A percentile compares a stretch with the other conserved stretches of the same genome.
phyloP scores from a whole-genome alignment of 805 yeast species.

The Saccharomycopsis fodiens region DNA sequence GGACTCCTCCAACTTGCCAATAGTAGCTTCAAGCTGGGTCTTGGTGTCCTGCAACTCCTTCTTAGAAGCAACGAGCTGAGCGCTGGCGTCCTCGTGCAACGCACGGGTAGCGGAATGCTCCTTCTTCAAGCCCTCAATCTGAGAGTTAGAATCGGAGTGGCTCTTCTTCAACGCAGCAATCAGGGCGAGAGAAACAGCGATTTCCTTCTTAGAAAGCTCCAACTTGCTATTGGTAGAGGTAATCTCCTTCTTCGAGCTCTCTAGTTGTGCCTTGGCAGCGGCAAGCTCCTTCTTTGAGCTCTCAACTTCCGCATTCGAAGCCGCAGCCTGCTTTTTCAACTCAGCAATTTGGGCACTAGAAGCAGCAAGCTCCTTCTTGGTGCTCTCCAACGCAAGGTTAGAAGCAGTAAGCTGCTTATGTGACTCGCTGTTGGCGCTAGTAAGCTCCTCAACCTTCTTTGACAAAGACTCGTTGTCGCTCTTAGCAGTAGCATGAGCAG shows the following conservation, averaged over 20 bases:
- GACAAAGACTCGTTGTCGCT: not conserved
- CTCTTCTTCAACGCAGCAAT: no score
- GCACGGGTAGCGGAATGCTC: no score
- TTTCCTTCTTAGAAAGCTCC: not conserved
- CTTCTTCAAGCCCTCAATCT: no score
- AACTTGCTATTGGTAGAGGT: not conserved
- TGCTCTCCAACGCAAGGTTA: not conserved
- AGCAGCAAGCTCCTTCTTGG: not conserved
- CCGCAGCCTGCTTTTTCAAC: not conserved
- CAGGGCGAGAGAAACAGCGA: not conserved
- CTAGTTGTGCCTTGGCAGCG: not conserved
- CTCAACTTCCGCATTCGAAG: not conserved
- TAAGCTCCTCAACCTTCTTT: not conserved
- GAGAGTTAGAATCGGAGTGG: no score
- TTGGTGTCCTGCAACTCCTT: not conserved
- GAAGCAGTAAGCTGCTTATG: not conserved
- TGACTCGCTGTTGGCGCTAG: not conserved
- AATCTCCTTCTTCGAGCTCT: not conserved
- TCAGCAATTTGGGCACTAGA: not conserved
- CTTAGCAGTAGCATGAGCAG: not conserved
- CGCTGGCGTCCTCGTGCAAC: no score
- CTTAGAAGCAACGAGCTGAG: not conserved
- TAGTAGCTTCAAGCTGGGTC: not conserved
- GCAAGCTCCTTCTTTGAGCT: not conserved
- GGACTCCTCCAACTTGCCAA: not conserved